phyloP scores from a whole-genome alignment of 306 rosid species.

The Casuarina glauca region DNA sequence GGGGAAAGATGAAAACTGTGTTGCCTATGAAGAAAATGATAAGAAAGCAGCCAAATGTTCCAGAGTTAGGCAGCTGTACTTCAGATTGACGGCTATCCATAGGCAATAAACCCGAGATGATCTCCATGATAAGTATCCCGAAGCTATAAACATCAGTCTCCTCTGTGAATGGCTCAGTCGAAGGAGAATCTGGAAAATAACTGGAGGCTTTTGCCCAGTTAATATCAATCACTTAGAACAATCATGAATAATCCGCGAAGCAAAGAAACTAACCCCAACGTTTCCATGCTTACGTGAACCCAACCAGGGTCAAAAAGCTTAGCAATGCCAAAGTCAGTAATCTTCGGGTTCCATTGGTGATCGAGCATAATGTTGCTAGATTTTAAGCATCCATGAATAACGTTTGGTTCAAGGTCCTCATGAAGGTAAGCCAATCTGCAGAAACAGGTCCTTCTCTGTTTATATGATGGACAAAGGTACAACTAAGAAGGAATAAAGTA shows the following conservation, averaged over 20 bases:
- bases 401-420: constrained; percentile 58
- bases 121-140: constrained; percentile 69
- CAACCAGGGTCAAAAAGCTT: constrained; percentile 38
- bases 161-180: constrained; percentile 30
- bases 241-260: not conserved
- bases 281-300: constrained; percentile 35
- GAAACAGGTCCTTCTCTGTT: constrained; percentile 5
- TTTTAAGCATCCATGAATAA: constrained; percentile 53
- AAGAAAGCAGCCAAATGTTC: not conserved
- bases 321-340: constrained; percentile 55
- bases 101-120: constrained; percentile 53
- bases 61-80: constrained; percentile 35
- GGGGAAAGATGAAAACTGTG: not conserved
- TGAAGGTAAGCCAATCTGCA: constrained; percentile 74
- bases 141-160: constrained; percentile 58
- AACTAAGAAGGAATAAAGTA: not conserved
- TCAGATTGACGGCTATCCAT: constrained; percentile 31
- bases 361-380: constrained; percentile 60
- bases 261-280: constrained; percentile 41
- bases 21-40: too few species aligned
- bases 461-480: not conserved
- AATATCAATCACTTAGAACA: not conserved
- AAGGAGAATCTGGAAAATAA: constrained; percentile 33
- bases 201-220: constrained; percentile 35
- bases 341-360: constrained; percentile 54